These are phyloP conservation scores for Ceriops tagal DNA, from an alignment of 345 rosid genomes.

Conservation along the genomic window DNA sequence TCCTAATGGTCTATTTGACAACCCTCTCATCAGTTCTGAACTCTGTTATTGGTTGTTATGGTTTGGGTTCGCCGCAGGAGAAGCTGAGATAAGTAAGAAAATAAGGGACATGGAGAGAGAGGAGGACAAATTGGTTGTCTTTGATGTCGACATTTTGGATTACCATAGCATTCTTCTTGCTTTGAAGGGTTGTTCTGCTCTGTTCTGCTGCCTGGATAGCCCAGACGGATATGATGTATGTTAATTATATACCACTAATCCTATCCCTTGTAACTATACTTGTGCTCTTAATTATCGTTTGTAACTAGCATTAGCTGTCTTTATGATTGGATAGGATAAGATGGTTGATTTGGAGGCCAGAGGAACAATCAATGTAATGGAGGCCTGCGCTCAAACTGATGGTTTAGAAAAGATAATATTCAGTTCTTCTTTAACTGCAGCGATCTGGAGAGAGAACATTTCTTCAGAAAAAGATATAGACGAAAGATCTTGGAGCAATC, in stretches of 20 bases:
- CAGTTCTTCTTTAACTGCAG: conserved; percentile 72
- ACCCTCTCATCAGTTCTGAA: neutral
- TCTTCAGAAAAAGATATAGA: conserved; percentile 57
- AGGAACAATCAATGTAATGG: conserved; percentile 79
- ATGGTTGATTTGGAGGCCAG: conserved; percentile 69
- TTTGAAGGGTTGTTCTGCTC: conserved; percentile 59
- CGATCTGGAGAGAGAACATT: conserved; percentile 74
- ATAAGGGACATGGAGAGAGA: conserved; percentile 58
- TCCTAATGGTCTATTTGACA: neutral
- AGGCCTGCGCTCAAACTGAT: conserved; percentile 81
- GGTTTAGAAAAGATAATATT: conserved; percentile 58
- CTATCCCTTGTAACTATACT: neutral
- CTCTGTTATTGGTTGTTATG: neutral
- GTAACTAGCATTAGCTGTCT: neutral
- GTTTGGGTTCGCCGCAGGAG: conserved; percentile 34
- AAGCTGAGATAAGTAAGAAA: conserved; percentile 52
- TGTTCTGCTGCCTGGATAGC: conserved; percentile 70
- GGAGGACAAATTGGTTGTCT: conserved; percentile 53
- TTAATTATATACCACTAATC: neutral
- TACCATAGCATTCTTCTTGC: conserved; percentile 74
- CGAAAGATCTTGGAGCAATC: conserved; percentile 80
- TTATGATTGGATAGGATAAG: conserved; percentile 36
- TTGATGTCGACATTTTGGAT: conserved; percentile 61
- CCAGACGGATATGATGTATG: conserved; percentile 66
- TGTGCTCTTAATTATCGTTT: neutral